Percentiles rank a stretch among this genome's conserved stretches.
Evolutionary conservation across 164 flowering plant genomes (phyloP).

Genomic region (Magnolia officinalis): DNA sequence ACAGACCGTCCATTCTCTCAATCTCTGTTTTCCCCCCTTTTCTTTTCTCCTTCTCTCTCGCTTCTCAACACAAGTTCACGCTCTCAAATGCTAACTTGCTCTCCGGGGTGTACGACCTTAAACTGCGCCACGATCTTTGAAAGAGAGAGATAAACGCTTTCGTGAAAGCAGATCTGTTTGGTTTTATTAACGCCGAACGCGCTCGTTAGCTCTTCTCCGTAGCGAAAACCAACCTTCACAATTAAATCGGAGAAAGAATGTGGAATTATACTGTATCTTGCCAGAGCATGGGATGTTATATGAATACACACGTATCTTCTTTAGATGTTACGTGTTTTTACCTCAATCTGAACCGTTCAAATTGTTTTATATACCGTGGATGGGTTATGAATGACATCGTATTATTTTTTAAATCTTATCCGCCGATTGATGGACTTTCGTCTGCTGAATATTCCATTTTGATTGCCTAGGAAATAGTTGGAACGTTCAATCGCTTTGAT

Average conservation of each 20-base stretch:
- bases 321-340: no score
- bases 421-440: no score
- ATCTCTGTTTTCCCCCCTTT: background rate
- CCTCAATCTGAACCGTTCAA: no score
- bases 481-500: no score
- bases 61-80: background rate
- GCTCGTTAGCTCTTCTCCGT: background rate
- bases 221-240: background rate
- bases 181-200: background rate
- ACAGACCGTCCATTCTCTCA: constrained; percentile 54
- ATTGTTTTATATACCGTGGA: no score
- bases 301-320: no score
- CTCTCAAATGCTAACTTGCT: background rate
- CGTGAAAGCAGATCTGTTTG: background rate
- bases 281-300: no score
- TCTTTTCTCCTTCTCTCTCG: background rate
- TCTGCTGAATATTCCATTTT: no score
- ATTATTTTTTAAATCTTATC: no score
- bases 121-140: background rate
- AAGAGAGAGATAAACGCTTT: background rate
- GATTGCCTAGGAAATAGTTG: no score
- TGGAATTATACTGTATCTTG: no score
- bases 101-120: background rate
- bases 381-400: no score
- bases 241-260: background rate